Conservation (phyloP, 768 basidiomycete species). For the Pisolithus tinctorius region DNA sequence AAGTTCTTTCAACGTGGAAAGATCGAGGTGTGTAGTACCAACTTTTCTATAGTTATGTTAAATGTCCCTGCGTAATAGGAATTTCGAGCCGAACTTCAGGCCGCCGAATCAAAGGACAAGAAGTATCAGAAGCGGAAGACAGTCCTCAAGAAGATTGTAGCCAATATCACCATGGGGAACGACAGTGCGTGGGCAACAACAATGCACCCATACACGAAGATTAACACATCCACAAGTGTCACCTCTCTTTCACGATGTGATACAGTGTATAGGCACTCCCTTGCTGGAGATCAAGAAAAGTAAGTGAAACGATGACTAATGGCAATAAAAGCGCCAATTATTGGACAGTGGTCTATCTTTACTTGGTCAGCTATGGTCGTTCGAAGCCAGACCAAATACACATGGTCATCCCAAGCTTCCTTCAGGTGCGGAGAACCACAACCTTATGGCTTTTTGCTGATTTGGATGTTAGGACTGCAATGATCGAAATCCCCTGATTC, state of each 20-base stretch:
- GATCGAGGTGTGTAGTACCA: conserved; percentile 58
- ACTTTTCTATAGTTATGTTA: conserved; percentile 2
- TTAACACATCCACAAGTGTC: conserved; percentile 58
- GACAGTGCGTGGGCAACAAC: conserved; percentile 66
- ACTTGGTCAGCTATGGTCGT: conserved; percentile 94
- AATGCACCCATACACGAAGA: conserved; percentile 8
- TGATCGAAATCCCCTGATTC: conserved; percentile 93
- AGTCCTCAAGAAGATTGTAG: conserved; percentile 94
- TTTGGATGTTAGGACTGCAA: conserved; percentile 73
- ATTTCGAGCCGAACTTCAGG: conserved; percentile 86
- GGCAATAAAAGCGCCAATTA: background rate
- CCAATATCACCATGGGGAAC: conserved; percentile 99
- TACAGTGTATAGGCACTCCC: conserved; percentile 92
- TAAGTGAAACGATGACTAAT: conserved; percentile 33
- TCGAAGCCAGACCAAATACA: conserved; percentile 91
- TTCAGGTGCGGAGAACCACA: conserved; percentile 50
- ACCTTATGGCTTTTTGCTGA: conserved; percentile 1
- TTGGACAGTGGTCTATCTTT: conserved; percentile 88
- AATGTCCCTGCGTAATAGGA: conserved; percentile 43
- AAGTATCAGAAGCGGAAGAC: conserved; percentile 91
- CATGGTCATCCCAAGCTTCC: conserved; percentile 83
- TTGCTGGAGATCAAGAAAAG: conserved; percentile 99
- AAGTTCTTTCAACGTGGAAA: conserved; percentile 91
- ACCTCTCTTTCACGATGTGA: conserved; percentile 89
- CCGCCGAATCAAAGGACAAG: conserved; percentile 94